Conservation (phyloP, 768 basidiomycete species). For the Mycena olivaceomarginata region DNA sequence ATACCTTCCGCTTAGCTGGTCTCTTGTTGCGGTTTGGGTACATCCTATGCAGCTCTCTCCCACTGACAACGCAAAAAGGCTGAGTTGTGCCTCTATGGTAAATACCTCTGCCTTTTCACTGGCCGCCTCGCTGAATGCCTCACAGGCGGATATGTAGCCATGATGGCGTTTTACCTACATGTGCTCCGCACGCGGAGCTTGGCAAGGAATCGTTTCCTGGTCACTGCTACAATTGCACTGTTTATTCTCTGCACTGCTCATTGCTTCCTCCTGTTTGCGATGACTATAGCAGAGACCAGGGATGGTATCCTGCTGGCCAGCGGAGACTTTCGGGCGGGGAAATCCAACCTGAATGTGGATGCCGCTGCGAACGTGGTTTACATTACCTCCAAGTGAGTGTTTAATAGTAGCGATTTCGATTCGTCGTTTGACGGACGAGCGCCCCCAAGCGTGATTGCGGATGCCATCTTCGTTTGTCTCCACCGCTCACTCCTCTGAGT, state of each 20-base stretch:
- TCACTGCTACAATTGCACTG: not conserved
- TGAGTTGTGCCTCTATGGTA: constrained; percentile 1
- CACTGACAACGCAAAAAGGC: not conserved
- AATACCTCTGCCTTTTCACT: not conserved
- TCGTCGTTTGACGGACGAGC: not conserved
- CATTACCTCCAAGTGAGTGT: constrained; percentile 6
- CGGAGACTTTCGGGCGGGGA: not conserved
- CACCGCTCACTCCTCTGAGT: not conserved
- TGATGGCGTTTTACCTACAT: constrained; percentile 1
- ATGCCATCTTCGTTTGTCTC: not conserved
- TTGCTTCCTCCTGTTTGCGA: not conserved
- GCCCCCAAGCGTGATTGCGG: not conserved
- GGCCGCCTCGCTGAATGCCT: not conserved
- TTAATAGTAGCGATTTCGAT: not conserved
- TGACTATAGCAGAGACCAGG: not conserved
- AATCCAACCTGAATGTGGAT: not conserved
- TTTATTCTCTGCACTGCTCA: constrained; percentile 4
- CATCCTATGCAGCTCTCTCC: not conserved
- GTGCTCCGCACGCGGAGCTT: not conserved
- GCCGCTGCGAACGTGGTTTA: not conserved
- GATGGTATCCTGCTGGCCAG: not conserved
- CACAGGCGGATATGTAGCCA: not conserved
- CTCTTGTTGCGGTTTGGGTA: not conserved
- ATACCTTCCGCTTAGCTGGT: not conserved
- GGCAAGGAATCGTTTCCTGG: not conserved